Base-by-base conservation (phyloP, 805 yeast genomes). In the Komagataella pastoris region DNA sequence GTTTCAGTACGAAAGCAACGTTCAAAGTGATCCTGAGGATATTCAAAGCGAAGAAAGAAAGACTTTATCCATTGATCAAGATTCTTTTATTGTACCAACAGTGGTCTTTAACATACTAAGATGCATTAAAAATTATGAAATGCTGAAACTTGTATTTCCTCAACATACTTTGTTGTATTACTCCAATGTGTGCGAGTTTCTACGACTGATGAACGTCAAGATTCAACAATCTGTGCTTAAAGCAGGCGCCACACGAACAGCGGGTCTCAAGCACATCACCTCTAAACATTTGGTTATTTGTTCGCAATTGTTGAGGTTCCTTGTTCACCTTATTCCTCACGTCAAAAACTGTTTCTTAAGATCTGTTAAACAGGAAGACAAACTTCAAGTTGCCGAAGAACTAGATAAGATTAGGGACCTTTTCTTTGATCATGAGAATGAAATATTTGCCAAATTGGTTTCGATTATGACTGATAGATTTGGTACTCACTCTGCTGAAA, bases 231-330 rank as follows among this genome's bases (percentile, higher is more conserved):
- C 85, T 3, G 81, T 85, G 45, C 66, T 85, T 44, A 84, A 82
- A 47, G 88, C 90, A 1, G 87, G 85, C 46, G 91, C 91, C 1
- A 83, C 86, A 2, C 66, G 79, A 55, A 77, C 89, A 0, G 86
- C 91, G 0, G 88, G 87, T 0, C 68, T 85, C 50, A 80, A 76
- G 55, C 89, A 84, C 59, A 84, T 85, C 50, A 81, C 87, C 3
- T 83, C 88, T 1, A 81, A 80, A 56, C 87, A 85, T 62, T 61
- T 85, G 50, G 82, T 88, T 0, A 70, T 84, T 45, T 78, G 85
- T 44, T 77, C 83, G 3, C 88, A 85, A 59, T 70, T 81, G n/a
- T 67, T 85, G 30, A 79, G 79, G 52, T 67, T 73, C 30, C 63
- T 81, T 21, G 63, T 75, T 18, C 57, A 61, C 0, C 53, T 70